Evolutionary conservation across 2,329 filamentous ascomycete species (phyloP).

Genomic region (Dothistroma septosporum): DNA sequence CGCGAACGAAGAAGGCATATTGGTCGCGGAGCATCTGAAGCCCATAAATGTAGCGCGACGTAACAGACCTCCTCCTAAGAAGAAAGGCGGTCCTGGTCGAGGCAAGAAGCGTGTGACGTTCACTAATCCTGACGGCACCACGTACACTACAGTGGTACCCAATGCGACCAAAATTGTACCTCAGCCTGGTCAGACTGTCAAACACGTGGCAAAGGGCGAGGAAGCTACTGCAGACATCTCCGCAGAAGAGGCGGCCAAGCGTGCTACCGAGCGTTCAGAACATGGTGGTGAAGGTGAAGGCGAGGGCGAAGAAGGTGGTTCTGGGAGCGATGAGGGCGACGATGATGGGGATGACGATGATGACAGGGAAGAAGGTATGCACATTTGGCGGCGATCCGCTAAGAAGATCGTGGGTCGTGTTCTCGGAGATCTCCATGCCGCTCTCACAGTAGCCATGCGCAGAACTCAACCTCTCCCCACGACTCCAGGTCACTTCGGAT

Average conservation of each 20-base stretch:
- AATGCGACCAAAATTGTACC: conserved; percentile 36
- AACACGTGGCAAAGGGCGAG: conserved; percentile 35
- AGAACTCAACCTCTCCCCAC: neutral
- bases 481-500: neutral
- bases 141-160: conserved; percentile 38
- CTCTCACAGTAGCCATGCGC: neutral
- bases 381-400: neutral
- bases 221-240: conserved; percentile 35
- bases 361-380: conserved; percentile 33
- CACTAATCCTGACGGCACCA: conserved; percentile 42
- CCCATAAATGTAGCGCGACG: conserved; percentile 46
- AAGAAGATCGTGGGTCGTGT: neutral
- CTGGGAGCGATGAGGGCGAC: conserved; percentile 44
- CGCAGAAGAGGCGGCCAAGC: conserved; percentile 40
- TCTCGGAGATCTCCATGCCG: neutral
- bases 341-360: conserved; percentile 50
- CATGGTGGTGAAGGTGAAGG: conserved; percentile 42
- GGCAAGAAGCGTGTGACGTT: conserved; percentile 71
- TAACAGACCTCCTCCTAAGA: conserved; percentile 75
- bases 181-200: conserved; percentile 33
- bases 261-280: conserved; percentile 42
- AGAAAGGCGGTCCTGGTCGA: conserved; percentile 68
- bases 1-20: conserved; percentile 58
- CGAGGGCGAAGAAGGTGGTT: conserved; percentile 45
- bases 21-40: conserved; percentile 45